These are phyloP conservation scores for Aspergillaceae sp. DNA, from an alignment of 2,329 filamentous ascomycete species.

Conservation along the genomic window DNA sequence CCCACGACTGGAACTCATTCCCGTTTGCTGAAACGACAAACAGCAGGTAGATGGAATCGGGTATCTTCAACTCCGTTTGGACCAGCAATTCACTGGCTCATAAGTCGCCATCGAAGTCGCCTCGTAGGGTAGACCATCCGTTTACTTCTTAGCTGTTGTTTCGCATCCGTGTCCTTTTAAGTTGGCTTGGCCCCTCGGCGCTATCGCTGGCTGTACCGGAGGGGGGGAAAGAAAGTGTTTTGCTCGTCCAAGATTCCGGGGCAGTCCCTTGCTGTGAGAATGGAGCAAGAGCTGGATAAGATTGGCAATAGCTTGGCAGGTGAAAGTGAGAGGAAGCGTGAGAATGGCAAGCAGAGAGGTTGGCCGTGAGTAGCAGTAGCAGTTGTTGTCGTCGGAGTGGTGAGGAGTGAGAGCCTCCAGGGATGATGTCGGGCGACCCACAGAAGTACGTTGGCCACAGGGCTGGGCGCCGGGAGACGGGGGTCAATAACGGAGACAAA, in stretches of 20 bases:
- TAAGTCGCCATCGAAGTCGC: conserved; percentile 18
- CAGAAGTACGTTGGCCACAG: neutral
- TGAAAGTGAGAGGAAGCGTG: neutral
- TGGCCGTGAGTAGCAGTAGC: neutral
- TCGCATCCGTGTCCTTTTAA: conserved; percentile 11
- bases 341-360: neutral
- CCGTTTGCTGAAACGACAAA: conserved; percentile 14
- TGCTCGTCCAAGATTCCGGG: too few species aligned
- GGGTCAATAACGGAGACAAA: too few species aligned
- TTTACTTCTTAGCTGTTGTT: conserved; percentile 5
- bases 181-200: neutral
- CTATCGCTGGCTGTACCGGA: too few species aligned
- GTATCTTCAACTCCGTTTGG: conserved; percentile 13
- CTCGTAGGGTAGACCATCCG: neutral
- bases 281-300: too few species aligned
- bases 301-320: too few species aligned
- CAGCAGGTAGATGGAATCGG: conserved; percentile 11
- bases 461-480: too few species aligned
- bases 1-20: conserved; percentile 36
- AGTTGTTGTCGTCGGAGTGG: neutral
- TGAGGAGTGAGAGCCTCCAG: conserved; percentile 3
- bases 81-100: conserved; percentile 29
- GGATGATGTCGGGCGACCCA: conserved; percentile 10
- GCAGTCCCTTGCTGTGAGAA: too few species aligned
- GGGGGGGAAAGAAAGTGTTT: too few species aligned